Evolutionary conservation across 2,329 filamentous ascomycete species (phyloP), one percentile per base, ranked within the genome.

Genomic region (Monosporascus sp.): DNA sequence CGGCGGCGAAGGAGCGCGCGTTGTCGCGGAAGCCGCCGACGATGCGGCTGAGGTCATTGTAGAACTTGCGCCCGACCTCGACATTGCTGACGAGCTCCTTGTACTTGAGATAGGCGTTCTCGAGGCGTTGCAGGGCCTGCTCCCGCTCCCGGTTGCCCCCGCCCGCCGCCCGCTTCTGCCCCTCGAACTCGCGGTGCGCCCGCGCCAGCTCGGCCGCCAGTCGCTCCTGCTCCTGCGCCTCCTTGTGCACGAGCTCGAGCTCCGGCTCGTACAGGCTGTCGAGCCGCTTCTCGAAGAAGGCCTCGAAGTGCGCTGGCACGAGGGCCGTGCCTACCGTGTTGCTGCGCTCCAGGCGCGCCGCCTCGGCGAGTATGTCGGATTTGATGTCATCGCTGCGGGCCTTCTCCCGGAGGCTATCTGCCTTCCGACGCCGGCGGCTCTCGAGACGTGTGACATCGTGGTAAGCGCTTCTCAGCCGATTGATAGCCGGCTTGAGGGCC

Each of bases 81-180:
- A 97, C 79, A 66, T 97, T 96, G 59, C 84, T 89, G 53, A 96
- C 85, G 53, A 97, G 90, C 69, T 99, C 93, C 72, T 96, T 96
- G 76, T 97, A 97, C 72, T 93, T 95, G 70, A 91, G 85, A 68
- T 96, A 97, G 1, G 91, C 93, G 58, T 89, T 91, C 69, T 97
- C 93, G 9, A 99, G 77, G 57, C 82, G 85, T 70, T 99, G 94
- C 48, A 99, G 73, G 0, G 91, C 91, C 60, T 88, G 82, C 68
- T 97, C 93, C 16, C 94, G 84, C 65, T 96, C 91, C 55, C 73
- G 70, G 59, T 91, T 75, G 46, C 80, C 80, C 17, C 76, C 77
- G n/a, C 77, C 88, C 3, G 86, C 84, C 40, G 78, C 80, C 51
- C 86, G 82, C 59, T 89, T 81, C 61, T 46, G 89, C 20, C 81